Conservation (phyloP, 768 basidiomycete genomes). For the Russula vinacea region DNA sequence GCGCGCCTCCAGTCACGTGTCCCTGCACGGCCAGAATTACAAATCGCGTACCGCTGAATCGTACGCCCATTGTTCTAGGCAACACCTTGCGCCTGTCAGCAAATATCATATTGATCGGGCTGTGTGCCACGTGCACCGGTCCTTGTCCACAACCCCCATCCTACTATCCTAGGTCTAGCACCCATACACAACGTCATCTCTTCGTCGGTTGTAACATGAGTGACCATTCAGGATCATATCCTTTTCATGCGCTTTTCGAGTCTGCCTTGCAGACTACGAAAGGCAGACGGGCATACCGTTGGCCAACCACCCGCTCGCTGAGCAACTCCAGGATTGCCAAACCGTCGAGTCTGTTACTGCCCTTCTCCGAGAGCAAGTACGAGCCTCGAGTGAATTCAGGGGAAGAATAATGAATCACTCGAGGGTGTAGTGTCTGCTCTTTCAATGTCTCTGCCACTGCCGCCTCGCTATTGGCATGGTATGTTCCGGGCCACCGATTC, state of each 20-base stretch:
- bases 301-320: neutral
- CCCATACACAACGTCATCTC: no score
- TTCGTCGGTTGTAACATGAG: neutral
- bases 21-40: no score
- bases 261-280: constrained; percentile 2
- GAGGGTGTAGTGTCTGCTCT: neutral
- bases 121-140: no score
- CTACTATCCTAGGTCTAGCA: no score
- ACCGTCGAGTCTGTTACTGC: neutral
- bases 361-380: neutral
- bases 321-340: neutral
- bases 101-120: no score
- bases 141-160: no score
- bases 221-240: neutral
- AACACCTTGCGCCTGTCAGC: no score
- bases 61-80: no score
- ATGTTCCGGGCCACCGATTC: neutral
- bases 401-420: neutral
- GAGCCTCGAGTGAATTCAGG: no score
- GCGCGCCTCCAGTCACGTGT: no score
- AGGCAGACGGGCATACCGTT: neutral
- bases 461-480: neutral
- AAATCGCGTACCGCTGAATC: no score
- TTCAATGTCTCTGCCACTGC: neutral
- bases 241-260: neutral